Conservation (phyloP, 148 eudicot genomes). For the Camellia granthamiana region DNA sequence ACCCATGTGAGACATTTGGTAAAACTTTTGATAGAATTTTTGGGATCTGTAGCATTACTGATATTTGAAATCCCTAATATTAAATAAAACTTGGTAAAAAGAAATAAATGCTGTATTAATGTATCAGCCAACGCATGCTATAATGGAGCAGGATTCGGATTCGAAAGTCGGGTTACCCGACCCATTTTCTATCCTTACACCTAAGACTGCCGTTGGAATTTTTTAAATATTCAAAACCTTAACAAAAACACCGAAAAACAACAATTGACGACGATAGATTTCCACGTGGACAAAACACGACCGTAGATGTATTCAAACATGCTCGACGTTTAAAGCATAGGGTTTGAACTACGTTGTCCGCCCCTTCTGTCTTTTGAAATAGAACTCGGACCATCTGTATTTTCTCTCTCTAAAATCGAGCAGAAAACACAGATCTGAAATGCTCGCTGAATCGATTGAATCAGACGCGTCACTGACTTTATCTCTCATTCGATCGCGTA, state of each 20-base stretch:
- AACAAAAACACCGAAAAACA: not conserved
- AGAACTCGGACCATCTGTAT: slow-evolving; percentile 5
- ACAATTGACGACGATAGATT: not conserved
- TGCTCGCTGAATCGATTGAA: slow-evolving; percentile 18
- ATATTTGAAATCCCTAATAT: too few relatives aligned
- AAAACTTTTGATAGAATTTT: too few relatives aligned
- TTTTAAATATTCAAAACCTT: not conserved
- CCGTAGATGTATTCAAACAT: not conserved
- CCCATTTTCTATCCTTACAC: too few relatives aligned
- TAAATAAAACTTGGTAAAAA: too few relatives aligned
- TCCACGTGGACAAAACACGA: not conserved
- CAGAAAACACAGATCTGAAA: slow-evolving; percentile 13
- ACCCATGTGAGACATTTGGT: too few relatives aligned
- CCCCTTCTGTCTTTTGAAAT: slow-evolving; percentile 15
- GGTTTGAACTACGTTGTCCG: slow-evolving; percentile 29
- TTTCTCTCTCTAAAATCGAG: slow-evolving; percentile 8
- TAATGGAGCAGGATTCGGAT: too few relatives aligned
- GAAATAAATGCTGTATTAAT: too few relatives aligned
- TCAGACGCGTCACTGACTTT: not conserved
- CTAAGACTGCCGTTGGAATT: slow-evolving; percentile 1
- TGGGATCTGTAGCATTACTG: too few relatives aligned
- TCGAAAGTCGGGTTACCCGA: too few relatives aligned
- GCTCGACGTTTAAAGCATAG: slow-evolving; percentile 20
- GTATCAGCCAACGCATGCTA: too few relatives aligned
- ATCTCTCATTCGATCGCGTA: slow-evolving; percentile 20